These are phyloP conservation scores for Cystofilobasidium capitatum DNA, from an alignment of 768 basidiomycete genomes.

Conservation along the genomic window DNA sequence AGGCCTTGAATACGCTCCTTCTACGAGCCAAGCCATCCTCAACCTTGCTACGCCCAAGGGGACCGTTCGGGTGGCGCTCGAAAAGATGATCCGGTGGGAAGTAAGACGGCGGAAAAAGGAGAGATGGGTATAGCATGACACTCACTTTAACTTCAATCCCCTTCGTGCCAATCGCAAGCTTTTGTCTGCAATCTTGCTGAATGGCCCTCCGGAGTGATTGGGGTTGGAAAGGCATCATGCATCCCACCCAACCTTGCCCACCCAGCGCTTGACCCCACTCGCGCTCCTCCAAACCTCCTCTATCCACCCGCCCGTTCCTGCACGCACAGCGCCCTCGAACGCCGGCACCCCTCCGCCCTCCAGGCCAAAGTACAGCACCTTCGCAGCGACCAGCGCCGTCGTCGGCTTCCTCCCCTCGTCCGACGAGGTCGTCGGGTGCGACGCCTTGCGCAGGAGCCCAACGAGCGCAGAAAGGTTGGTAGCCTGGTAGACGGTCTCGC, in stretches of 20 bases:
- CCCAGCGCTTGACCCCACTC: slow-evolving; percentile 60
- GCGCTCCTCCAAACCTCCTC: slow-evolving; percentile 57
- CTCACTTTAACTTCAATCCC: too few species aligned
- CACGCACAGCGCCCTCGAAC: slow-evolving; percentile 53
- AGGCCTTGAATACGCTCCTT: too few species aligned
- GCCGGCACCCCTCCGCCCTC: slow-evolving; percentile 71
- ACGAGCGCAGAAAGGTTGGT: slow-evolving; percentile 54
- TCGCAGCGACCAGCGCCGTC: slow-evolving; percentile 51
- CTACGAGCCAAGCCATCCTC: too few species aligned
- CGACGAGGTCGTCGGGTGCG: not conserved
- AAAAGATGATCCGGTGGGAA: too few species aligned
- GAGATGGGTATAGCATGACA: too few species aligned
- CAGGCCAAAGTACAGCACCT: slow-evolving; percentile 87
- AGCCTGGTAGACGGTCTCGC: slow-evolving; percentile 81
- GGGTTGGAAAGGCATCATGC: too few species aligned
- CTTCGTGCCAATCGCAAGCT: too few species aligned
- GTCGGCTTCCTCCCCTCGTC: slow-evolving; percentile 41
- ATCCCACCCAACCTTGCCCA: slow-evolving; percentile 56
- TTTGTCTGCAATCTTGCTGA: too few species aligned
- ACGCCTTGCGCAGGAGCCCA: slow-evolving; percentile 27
- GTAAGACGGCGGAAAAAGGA: too few species aligned
- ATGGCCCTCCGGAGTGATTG: too few species aligned
- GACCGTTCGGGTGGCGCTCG: too few species aligned
- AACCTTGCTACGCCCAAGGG: too few species aligned
- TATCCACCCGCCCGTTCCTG: slow-evolving; percentile 43